Evolutionary conservation across 768 basidiomycete species (phyloP), one percentile per base, ranked within the genome.

Genomic region (Tubosaeta sp.): DNA sequence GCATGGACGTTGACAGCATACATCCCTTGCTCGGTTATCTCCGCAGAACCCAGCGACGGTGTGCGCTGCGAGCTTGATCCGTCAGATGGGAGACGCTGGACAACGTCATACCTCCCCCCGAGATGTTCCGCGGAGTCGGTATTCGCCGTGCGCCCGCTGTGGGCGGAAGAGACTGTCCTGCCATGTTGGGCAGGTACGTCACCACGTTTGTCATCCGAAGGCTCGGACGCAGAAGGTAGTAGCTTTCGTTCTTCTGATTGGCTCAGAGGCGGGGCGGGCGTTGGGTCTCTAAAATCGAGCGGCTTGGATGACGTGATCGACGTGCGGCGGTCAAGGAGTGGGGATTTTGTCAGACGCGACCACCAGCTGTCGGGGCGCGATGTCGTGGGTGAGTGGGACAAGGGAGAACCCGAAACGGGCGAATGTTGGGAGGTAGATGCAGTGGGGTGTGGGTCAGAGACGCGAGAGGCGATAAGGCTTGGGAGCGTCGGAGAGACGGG

Each of bases 301-400:
- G 41, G 58, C 51, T 46, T 66, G 59, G 53, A 62, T 49, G 68
- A 62, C 49, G 68, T 68, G 48, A 73, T 73, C 58, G 76, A 81
- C 11, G 69, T 53, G 22, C 75, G 73, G 35, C 82, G 76, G 55
- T 87, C 86, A 24, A 86, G 73, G 44, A 88, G 72, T 30, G 81
- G 78, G 16, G 82, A 78, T 48, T 79, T 80, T 13, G 86, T 73
- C 59, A 94, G 83, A 3, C 86, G 82, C 9, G 76, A 68, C 85
- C 90, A 94, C 87, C 90, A 90, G 11, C 77, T 82, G 62, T 88
- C 81, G 36, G 80, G 84, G 7, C 88, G 76, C 39, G 79, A 78
- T 41, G 90, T 73, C 1, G 79, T 73, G 38, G 73, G 73, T 21
- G 67, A 71, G 30, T 71, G 71, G 3, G 72, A 68, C 14, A 73